Evolutionary conservation across 345 rosid genomes (phyloP).

Genomic region (Arabidopsis arenosa): DNA sequence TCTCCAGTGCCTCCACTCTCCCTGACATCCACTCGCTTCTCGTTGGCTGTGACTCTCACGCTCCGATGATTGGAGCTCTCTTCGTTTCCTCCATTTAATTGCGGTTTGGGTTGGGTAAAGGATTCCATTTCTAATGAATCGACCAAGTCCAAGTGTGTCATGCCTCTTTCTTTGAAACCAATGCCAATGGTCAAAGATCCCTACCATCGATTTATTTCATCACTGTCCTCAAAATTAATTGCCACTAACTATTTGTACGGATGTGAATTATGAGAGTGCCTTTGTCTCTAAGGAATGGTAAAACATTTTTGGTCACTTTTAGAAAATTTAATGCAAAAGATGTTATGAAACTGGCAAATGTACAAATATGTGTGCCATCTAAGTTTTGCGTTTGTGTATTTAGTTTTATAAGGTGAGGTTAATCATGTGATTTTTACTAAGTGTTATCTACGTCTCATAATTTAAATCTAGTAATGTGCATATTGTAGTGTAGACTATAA

Average conservation of each 20-base stretch:
- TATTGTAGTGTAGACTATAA: not conserved
- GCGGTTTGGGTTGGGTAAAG: constrained; percentile 29
- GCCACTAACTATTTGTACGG: constrained; percentile 2
- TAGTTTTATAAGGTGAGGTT: no score
- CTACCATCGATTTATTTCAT: not conserved
- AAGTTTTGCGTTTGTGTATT: not conserved
- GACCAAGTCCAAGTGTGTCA: not conserved
- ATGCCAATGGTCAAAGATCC: constrained; percentile 8
- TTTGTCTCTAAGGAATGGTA: constrained; percentile 8
- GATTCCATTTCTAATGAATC: not conserved
- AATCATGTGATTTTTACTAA: not conserved
- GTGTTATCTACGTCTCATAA: not conserved
- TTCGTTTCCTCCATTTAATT: constrained; percentile 12
- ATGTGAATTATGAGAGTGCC: constrained; percentile 14
- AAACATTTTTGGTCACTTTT: constrained; percentile 16
- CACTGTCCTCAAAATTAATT: constrained; percentile 17
- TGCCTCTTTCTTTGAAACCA: constrained; percentile 14
- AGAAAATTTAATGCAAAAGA: not conserved
- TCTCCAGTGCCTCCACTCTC: constrained; percentile 15
- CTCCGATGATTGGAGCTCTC: constrained; percentile 25
- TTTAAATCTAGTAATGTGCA: not conserved
- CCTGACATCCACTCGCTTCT: constrained; percentile 16
- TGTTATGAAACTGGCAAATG: not conserved
- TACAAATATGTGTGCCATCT: not conserved
- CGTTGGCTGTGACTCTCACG: constrained; percentile 3